These are phyloP conservation scores for Camelina neglecta DNA, from an alignment of 345 rosid genomes.

Conservation along the genomic window DNA sequence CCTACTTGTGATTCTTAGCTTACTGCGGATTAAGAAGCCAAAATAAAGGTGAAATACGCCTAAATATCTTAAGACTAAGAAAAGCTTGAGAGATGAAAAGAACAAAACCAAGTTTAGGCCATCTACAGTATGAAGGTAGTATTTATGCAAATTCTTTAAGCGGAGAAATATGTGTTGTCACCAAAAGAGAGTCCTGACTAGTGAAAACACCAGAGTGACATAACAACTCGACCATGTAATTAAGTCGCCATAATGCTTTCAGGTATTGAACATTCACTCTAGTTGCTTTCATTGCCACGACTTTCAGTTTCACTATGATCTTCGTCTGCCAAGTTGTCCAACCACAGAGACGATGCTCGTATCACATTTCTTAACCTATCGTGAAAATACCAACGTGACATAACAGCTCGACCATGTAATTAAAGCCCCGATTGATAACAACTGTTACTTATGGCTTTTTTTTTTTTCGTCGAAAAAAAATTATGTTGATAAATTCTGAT, in stretches of 20 bases:
- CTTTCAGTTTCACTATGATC: slow-evolving; percentile 47
- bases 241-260: too few species aligned
- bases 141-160: background rate
- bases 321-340: slow-evolving; percentile 53
- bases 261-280: too few species aligned
- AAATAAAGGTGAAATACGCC: background rate
- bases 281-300: background rate
- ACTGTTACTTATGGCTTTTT: too few species aligned
- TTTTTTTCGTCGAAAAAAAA: too few species aligned
- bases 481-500: too few species aligned
- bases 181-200: background rate
- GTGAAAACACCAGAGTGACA: background rate
- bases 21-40: background rate
- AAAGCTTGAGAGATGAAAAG: background rate
- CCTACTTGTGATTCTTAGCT: background rate
- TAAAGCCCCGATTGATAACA: too few species aligned
- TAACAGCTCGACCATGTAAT: too few species aligned
- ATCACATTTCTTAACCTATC: too few species aligned
- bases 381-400: too few species aligned
- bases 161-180: background rate
- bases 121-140: background rate
- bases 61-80: background rate
- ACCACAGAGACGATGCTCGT: too few species aligned
- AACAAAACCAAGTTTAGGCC: background rate
- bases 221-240: background rate